Evolutionary conservation across 139 green algal species (phyloP).

Genomic region (Chlorella sp.): DNA sequence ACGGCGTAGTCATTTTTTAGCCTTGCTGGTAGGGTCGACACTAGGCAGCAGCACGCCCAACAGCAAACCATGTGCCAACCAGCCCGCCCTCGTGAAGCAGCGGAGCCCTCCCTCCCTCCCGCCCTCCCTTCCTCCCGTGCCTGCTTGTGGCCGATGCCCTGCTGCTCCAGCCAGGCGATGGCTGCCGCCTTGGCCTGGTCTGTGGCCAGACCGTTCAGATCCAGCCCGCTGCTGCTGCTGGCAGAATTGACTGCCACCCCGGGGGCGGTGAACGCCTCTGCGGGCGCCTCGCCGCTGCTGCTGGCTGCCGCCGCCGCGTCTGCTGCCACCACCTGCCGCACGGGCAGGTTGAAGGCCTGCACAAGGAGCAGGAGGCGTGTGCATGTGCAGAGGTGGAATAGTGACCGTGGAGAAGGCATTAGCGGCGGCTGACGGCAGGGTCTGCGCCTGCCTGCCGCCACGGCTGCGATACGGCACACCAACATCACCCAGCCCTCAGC

Average conservation of each 20-base stretch:
- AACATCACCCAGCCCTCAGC: too few relatives aligned
- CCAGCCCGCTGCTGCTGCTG: slow-evolving; percentile 54
- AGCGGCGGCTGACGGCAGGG: too few relatives aligned
- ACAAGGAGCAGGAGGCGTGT: neutral
- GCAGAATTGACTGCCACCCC: slow-evolving; percentile 71
- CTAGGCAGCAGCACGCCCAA: neutral
- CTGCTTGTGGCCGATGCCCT: slow-evolving; percentile 38
- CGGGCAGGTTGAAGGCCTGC: slow-evolving; percentile 71
- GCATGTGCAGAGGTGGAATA: too few relatives aligned
- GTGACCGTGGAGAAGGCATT: too few relatives aligned
- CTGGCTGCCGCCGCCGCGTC: slow-evolving; percentile 8
- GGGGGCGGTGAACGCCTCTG: slow-evolving; percentile 14
- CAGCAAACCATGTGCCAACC: neutral
- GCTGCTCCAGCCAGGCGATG: slow-evolving; percentile 62
- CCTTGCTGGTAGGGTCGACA: too few relatives aligned
- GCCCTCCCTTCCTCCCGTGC: neutral
- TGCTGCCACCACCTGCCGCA: slow-evolving; percentile 70
- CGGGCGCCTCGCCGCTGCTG: neutral
- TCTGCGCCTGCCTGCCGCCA: too few relatives aligned
- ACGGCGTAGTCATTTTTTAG: too few relatives aligned
- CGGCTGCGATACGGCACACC: too few relatives aligned
- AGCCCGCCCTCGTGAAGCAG: neutral
- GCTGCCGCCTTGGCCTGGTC: slow-evolving; percentile 50
- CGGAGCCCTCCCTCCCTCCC: neutral
- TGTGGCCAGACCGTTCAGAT: slow-evolving; percentile 76